phyloP scores from a whole-genome alignment of 2,329 filamentous ascomycete genomes.

The Dothideomycetes sp. region DNA sequence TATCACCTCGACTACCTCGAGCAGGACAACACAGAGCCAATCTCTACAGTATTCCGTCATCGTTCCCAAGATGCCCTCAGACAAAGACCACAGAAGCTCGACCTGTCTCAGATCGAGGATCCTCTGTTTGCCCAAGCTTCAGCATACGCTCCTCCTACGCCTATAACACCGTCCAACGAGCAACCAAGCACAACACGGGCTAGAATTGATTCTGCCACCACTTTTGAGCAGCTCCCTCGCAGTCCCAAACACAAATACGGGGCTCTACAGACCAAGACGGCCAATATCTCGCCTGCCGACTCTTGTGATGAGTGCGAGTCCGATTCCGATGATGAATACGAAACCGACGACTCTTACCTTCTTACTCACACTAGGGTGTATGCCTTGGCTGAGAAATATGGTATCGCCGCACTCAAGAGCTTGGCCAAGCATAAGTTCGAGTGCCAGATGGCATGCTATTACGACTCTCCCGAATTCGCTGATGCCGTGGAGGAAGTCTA shows the following conservation, averaged over 20 bases:
- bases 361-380: constrained; percentile 38
- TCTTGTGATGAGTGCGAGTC: constrained; percentile 22
- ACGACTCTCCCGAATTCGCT: constrained; percentile 33
- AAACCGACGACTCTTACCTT: constrained; percentile 29
- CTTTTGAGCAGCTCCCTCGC: constrained; percentile 3
- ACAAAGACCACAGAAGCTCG: constrained; percentile 19
- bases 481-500: constrained; percentile 39
- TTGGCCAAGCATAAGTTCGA: constrained; percentile 36
- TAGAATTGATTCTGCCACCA: background rate
- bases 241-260: constrained; percentile 6
- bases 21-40: constrained; percentile 9
- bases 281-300: constrained; percentile 12
- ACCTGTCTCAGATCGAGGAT: constrained; percentile 23
- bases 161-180: constrained; percentile 5
- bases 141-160: constrained; percentile 14
- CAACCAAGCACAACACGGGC: background rate
- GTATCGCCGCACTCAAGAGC: constrained; percentile 34
- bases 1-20: constrained; percentile 27
- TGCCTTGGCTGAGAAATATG: constrained; percentile 41
- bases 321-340: constrained; percentile 22
- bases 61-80: constrained; percentile 18
- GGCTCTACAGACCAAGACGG: background rate
- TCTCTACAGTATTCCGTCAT: constrained; percentile 21
- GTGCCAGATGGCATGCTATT: constrained; percentile 31
- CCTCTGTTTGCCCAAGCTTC: constrained; percentile 24